Evolutionary conservation across 1,284 basidiomycete species (phyloP).

Genomic region (Marasmius tenuissimus): DNA sequence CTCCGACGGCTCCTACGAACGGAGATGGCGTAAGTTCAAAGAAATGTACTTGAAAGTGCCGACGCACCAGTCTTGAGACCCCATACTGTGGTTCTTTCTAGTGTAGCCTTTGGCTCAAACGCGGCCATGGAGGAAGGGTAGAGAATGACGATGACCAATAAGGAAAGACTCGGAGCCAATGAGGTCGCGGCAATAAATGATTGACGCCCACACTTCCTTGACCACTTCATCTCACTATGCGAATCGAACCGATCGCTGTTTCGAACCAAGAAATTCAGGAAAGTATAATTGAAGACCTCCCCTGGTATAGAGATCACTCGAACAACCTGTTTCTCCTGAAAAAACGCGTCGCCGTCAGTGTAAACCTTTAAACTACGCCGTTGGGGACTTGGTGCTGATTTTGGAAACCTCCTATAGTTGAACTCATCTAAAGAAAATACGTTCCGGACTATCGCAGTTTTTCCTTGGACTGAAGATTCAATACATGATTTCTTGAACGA

Average conservation of each 20-base stretch:
- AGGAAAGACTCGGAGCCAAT: conserved; percentile 11
- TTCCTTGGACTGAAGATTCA: conserved; percentile 58
- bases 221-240: no score
- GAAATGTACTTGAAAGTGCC: background rate
- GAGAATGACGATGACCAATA: conserved; percentile 7
- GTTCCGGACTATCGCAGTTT: conserved; percentile 37
- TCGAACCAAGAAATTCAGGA: background rate
- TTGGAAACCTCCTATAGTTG: conserved; percentile 3
- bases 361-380: background rate
- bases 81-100: conserved; percentile 9
- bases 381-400: background rate
- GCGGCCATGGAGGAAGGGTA: conserved; percentile 33
- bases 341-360: conserved; percentile 32
- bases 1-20: conserved; percentile 67
- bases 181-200: conserved; percentile 3
- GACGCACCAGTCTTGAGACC: conserved; percentile 12
- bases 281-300: conserved; percentile 10
- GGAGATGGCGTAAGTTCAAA: background rate
- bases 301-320: conserved; percentile 40
- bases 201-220: no score
- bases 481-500: conserved; percentile 48
- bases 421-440: background rate
- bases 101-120: conserved; percentile 59
- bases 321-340: conserved; percentile 38
- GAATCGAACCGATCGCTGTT: no score